Conservation (phyloP, 345 rosid genomes). For the Rubroshorea leprosula region DNA sequence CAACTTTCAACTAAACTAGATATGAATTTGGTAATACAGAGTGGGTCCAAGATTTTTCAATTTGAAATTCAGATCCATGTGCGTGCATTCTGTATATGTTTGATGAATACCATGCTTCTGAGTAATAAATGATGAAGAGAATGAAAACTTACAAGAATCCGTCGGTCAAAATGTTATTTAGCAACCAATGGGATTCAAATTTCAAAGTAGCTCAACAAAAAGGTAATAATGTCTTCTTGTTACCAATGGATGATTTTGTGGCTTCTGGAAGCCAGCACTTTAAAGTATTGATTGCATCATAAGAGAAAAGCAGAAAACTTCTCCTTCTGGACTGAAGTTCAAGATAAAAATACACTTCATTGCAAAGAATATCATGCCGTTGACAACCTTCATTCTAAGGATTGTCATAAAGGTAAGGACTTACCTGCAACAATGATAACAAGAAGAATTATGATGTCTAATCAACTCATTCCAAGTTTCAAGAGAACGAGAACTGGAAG, state of each 20-base stretch:
- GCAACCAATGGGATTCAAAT: background rate
- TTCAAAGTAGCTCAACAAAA: background rate
- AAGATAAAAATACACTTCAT: slow-evolving; percentile 1
- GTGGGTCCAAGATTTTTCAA: no score
- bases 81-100: no score
- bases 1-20: no score
- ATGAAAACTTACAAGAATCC: no score
- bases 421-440: slow-evolving; percentile 19
- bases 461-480: background rate
- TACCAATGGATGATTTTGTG: no score
- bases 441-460: background rate
- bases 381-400: background rate
- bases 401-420: slow-evolving; percentile 29
- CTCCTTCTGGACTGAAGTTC: slow-evolving; percentile 4
- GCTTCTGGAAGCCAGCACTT: no score
- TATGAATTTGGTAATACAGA: no score
- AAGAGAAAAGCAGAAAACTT: slow-evolving; percentile 1
- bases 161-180: background rate
- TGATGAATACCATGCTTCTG: no score
- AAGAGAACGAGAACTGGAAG: background rate
- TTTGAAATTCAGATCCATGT: no score
- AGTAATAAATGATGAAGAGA: no score
- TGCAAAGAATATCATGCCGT: background rate
- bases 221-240: background rate
- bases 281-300: background rate